phyloP scores from a whole-genome alignment of 345 rosid genomes.

The Barbarea vulgaris region DNA sequence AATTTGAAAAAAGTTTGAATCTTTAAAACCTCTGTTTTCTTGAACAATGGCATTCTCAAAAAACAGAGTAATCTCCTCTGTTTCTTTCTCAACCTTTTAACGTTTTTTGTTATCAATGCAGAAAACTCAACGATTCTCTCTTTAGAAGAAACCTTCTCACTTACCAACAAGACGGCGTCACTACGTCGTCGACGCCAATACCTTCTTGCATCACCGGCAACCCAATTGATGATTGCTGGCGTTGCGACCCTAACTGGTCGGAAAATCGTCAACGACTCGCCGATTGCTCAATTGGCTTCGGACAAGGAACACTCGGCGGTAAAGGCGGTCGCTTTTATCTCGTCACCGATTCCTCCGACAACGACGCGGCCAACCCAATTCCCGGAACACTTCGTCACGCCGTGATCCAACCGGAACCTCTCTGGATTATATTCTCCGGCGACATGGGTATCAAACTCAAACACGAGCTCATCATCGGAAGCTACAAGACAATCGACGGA shows the following conservation, averaged over 20 bases:
- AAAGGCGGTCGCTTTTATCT: constrained; percentile 76
- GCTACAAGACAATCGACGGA: constrained; percentile 91
- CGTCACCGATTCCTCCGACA: constrained; percentile 92
- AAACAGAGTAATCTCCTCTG: constrained; percentile 43
- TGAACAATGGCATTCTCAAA: not conserved
- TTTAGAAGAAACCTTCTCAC: constrained; percentile 46
- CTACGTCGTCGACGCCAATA: constrained; percentile 19
- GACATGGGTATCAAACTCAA: constrained; percentile 73
- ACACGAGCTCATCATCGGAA: constrained; percentile 84
- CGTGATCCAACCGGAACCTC: constrained; percentile 77
- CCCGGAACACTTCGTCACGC: constrained; percentile 95
- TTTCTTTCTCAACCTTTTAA: not conserved
- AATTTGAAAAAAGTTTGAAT: not conserved
- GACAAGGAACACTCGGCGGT: constrained; percentile 71
- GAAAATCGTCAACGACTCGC: constrained; percentile 68
- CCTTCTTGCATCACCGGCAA: constrained; percentile 65
- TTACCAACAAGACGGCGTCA: constrained; percentile 34
- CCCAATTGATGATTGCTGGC: constrained; percentile 91
- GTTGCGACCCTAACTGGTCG: constrained; percentile 75
- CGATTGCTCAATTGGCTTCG: constrained; percentile 88
- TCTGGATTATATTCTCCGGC: constrained; percentile 79
- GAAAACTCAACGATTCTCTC: constrained; percentile 50
- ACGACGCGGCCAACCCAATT: constrained; percentile 65
- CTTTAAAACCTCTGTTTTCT: constrained; percentile 18
- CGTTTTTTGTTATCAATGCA: constrained; percentile 26